phyloP scores from a whole-genome alignment of 495 filamentous ascomycete species.

The Neurospora sp. region DNA sequence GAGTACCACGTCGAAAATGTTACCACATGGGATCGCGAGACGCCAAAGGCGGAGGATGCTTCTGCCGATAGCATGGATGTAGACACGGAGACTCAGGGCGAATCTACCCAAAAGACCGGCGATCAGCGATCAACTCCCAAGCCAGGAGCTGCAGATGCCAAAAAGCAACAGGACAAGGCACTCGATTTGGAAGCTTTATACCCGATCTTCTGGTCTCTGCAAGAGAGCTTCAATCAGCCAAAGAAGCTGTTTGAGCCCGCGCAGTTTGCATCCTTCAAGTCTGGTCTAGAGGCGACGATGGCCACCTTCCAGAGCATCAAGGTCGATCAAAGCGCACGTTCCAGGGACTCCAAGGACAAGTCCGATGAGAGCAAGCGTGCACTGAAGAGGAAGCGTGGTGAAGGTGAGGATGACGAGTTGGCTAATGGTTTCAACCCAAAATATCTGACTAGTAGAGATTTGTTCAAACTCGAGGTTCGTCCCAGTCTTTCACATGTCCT shows the following conservation, averaged over 20 bases:
- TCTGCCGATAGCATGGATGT: slow-evolving; percentile 56
- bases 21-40: slow-evolving; percentile 65
- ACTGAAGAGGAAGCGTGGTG: slow-evolving; percentile 60
- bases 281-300: slow-evolving; percentile 67
- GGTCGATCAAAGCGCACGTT: slow-evolving; percentile 44
- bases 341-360: slow-evolving; percentile 30
- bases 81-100: slow-evolving; percentile 26
- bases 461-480: slow-evolving; percentile 86
- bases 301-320: slow-evolving; percentile 69
- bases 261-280: slow-evolving; percentile 67
- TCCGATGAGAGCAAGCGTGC: slow-evolving; percentile 51
- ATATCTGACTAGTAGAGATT: slow-evolving; percentile 86
- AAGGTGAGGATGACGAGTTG: slow-evolving; percentile 48
- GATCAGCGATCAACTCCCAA: slow-evolving; percentile 36
- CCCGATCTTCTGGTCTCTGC: slow-evolving; percentile 87
- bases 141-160: slow-evolving; percentile 30
- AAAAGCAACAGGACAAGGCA: slow-evolving; percentile 17
- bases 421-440: slow-evolving; percentile 86
- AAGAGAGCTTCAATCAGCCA: slow-evolving; percentile 85
- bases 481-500: background rate
- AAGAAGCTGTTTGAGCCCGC: slow-evolving; percentile 63
- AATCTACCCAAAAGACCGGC: slow-evolving; percentile 22
- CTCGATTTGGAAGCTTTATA: slow-evolving; percentile 69
- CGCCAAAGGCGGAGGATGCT: slow-evolving; percentile 32
- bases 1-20: slow-evolving; percentile 96